Percentiles rank a stretch among this genome's conserved stretches.
phyloP scores from a whole-genome alignment of 169 alveolate species.

The Perkinsus olseni region DNA sequence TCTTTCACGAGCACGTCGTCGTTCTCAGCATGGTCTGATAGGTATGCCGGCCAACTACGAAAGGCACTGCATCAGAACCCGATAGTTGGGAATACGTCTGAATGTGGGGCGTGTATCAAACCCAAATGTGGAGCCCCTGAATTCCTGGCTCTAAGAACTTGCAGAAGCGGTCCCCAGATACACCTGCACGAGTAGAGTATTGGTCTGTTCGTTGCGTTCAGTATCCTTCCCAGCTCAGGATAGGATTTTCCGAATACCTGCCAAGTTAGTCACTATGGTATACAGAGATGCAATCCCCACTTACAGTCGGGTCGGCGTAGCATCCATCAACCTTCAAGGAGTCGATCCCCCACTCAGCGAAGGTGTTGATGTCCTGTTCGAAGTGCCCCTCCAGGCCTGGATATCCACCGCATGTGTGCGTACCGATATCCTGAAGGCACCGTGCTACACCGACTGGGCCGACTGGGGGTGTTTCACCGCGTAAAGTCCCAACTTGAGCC shows the following conservation, averaged over 20 bases:
- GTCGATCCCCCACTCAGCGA: slow-evolving; percentile 58
- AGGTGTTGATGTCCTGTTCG: slow-evolving; percentile 50
- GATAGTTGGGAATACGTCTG: too few relatives aligned
- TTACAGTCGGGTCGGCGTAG: slow-evolving; percentile 20
- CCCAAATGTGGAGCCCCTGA: too few relatives aligned
- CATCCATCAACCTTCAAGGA: slow-evolving; percentile 60
- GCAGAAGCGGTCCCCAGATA: too few relatives aligned
- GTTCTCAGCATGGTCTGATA: neutral
- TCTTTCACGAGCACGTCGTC: neutral
- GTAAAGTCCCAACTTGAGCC: slow-evolving; percentile 50
- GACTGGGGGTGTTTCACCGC: slow-evolving; percentile 19
- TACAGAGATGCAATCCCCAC: too few relatives aligned
- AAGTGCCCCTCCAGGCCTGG: slow-evolving; percentile 62
- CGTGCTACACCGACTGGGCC: too few relatives aligned
- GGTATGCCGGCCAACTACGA: neutral
- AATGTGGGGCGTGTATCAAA: too few relatives aligned
- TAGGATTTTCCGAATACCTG: neutral
- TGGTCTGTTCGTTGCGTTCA: neutral
- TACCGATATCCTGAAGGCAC: slow-evolving; percentile 52
- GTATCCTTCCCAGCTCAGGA: neutral
- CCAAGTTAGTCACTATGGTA: too few relatives aligned
- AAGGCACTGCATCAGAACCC: too few relatives aligned
- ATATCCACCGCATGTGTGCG: slow-evolving; percentile 47
- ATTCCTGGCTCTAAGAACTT: too few relatives aligned
- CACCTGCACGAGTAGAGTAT: neutral